Base-by-base conservation (phyloP, 2,329 filamentous ascomycete genomes). In the Exophiala lecanii-corni region DNA sequence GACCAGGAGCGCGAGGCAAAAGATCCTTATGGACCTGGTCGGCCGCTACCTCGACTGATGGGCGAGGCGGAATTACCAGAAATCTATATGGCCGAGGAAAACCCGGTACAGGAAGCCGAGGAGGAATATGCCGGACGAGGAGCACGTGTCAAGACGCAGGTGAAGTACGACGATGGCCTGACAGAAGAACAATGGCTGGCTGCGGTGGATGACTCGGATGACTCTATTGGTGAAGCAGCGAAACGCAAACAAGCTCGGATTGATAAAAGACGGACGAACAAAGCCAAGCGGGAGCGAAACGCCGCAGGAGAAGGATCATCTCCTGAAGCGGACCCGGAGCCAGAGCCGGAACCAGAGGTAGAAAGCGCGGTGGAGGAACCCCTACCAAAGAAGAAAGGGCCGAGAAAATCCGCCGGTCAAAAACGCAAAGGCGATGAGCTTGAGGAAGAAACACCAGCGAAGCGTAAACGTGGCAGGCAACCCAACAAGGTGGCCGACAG, bases 101-200 rank as follows among this genome's bases (percentile, higher is more conserved):
- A 84, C 49, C 85, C 86, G 1, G 73, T 79, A 1, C 87, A 94
- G 54, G 86, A 94, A 55, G 76, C 82, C 15, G 84, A 86, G 49
- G 54, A 56, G 33, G 87, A 92, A 53, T 74, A 82, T 21, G 71
- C 81, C 18, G 92, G 92, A 47, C 89, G 92, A 64, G 92, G 92
- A 57, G 91, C 91, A 51, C 86, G 92, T 70, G 92, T 98, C 68
- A 83, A 94, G 49, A 96, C 89, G 55, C 83, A 88, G 59, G 89
- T 96, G 58, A 86, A 85, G 64, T 98, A 98, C 57, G 92, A 98
- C 58, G 92, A 98, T 59, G 92, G 94, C 39, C 79, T 98, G 20
- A 97, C 92, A 0, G 94, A 98, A 68, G 92, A 98, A 70, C 94
- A 98, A 66, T 98, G 92, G 92, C 78, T 97, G 39, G 91, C 95